A percentile compares a stretch with the other conserved stretches of the same genome.
phyloP scores from a whole-genome alignment of 306 rosid species.

The Vicia sativa region DNA sequence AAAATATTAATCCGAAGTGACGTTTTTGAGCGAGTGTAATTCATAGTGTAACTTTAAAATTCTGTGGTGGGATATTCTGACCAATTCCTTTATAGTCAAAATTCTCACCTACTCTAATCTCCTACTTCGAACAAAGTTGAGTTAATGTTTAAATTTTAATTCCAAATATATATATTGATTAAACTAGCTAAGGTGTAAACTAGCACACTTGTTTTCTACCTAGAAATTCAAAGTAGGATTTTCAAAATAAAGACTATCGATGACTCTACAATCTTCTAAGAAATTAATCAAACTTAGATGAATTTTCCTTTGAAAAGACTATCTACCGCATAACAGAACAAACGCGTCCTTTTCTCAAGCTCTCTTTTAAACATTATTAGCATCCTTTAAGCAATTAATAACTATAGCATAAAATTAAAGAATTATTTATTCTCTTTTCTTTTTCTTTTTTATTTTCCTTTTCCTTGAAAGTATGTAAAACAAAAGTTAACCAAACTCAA shows the following conservation, averaged over 20 bases:
- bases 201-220: neutral
- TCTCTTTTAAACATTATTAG: constrained; percentile 36
- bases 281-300: neutral
- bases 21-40: too few species aligned
- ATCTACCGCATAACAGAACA: constrained; percentile 21
- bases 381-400: constrained; percentile 32
- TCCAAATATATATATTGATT: neutral
- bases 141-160: too few species aligned
- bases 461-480: constrained; percentile 34
- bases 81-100: too few species aligned
- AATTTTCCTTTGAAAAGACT: neutral
- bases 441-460: constrained; percentile 15
- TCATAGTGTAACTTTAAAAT: too few species aligned
- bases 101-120: too few species aligned
- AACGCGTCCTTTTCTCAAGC: constrained; percentile 12
- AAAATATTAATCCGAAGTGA: too few species aligned
- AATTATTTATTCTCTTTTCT: constrained; percentile 22
- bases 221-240: too few species aligned
- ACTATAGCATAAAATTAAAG: constrained; percentile 25
- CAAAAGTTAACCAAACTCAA: constrained; percentile 40
- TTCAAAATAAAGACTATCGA: too few species aligned
- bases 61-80: too few species aligned
- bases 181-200: neutral
- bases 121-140: too few species aligned
- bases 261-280: too few species aligned